Base-by-base conservation (phyloP, 2,329 filamentous ascomycete genomes). In the Aspergillus felis region DNA sequence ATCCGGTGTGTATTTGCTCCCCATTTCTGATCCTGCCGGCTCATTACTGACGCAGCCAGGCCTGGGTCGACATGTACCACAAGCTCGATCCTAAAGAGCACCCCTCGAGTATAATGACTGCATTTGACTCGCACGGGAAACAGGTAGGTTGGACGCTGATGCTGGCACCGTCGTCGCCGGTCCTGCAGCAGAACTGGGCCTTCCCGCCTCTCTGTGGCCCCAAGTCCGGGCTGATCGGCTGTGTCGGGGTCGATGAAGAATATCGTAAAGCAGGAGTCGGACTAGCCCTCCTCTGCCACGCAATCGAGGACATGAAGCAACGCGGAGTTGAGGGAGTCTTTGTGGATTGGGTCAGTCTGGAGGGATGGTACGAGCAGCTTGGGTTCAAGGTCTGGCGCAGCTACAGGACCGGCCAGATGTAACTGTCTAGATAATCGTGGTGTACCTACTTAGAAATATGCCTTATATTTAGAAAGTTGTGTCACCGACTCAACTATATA, bases 61-160 rank as follows among this genome's bases (percentile, higher is more conserved):
- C 70, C 44, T 80, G 77, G 78, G 70, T 78, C 9, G 65, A 72
- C 51, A 73, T 71, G 14, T 79, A 76, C 51, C 66, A 74, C 49
- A 57, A 53, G 3, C 64, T 80, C 1, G 65, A 76, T 22, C 71
- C 70, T 3, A 58, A 56, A 3, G 59, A 70, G 8, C 71, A 76
- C 58, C 72, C 77, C 6, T 67, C 71, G 12, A 73, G 75, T 57
- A 71, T 77, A 27, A 78, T 79, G 75, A 67, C 72, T 2, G 77
- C 75, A 1, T 76, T 77, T 44, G 71, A 76, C 46, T 56, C 68
- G 1, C 41, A 68, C 1, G 73, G 72, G 3, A 67, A 68, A 3
- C 77, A 79, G 58, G 66, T 78, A 8, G 78, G 74, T 17, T 80
- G 77, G 78, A 77, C 77, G 1, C 59, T 80, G 10, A 80, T 79